phyloP scores from a whole-genome alignment of 129 eudicot species.

The Escallonia herrerae region DNA sequence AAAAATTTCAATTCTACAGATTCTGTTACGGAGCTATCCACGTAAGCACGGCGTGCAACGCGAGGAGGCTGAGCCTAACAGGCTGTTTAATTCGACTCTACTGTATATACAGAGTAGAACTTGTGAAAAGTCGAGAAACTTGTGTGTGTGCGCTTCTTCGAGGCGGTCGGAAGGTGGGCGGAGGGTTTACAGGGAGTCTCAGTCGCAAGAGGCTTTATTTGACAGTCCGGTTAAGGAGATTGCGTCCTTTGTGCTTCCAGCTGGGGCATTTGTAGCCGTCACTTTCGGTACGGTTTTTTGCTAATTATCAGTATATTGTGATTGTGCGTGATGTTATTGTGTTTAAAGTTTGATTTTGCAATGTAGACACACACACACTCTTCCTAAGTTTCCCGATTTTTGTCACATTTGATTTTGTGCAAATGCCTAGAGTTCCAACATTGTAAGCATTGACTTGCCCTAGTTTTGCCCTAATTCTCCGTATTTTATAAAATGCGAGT shows the following conservation, averaged over 20 bases:
- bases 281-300: conserved; percentile 56
- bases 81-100: conserved; percentile 7
- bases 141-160: conserved; percentile 27
- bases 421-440: background rate
- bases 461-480: too few relatives aligned
- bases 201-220: conserved; percentile 32
- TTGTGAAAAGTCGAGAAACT: conserved; percentile 19
- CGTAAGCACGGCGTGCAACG: background rate
- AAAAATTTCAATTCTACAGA: background rate
- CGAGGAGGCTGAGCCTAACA: conserved; percentile 1
- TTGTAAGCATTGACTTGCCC: too few relatives aligned
- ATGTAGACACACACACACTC: background rate
- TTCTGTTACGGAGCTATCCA: background rate
- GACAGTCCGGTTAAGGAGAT: conserved; percentile 41
- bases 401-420: background rate
- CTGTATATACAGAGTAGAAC: conserved; percentile 14
- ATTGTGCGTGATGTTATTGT: background rate
- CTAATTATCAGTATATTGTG: background rate
- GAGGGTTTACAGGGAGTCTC: conserved; percentile 54
- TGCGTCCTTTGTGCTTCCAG: conserved; percentile 42
- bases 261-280: conserved; percentile 50
- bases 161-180: conserved; percentile 38
- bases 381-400: background rate
- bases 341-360: background rate
- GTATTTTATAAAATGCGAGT: too few relatives aligned